These are phyloP conservation scores for Schwanniomyces sp. DNA, from an alignment of 805 yeast species.

Conservation along the genomic window DNA sequence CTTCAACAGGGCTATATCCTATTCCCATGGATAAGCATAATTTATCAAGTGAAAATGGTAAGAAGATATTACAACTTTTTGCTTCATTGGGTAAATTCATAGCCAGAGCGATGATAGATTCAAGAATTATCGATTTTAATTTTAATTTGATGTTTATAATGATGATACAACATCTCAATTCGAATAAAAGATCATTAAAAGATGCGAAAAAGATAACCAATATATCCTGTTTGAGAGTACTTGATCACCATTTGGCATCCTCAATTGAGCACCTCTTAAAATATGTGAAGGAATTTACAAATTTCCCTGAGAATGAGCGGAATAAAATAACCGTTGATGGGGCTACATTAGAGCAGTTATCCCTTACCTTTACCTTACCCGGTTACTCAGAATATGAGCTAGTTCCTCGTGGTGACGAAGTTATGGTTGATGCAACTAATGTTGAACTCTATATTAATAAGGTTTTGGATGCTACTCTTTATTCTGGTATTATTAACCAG, in stretches of 20 bases:
- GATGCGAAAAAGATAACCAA: conserved; percentile 22
- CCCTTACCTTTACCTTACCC: conserved; percentile 71
- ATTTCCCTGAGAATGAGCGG: conserved; percentile 12
- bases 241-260: conserved; percentile 60
- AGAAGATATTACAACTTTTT: conserved; percentile 53
- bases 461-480: conserved; percentile 60
- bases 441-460: conserved; percentile 55
- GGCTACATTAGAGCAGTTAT: conserved; percentile 51
- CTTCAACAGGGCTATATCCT: conserved; percentile 69
- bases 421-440: conserved; percentile 51
- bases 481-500: conserved; percentile 64
- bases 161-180: conserved; percentile 43
- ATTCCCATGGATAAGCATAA: conserved; percentile 46
- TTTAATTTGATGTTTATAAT: conserved; percentile 73
- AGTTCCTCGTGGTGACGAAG: conserved; percentile 52
- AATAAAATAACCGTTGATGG: conserved; percentile 28
- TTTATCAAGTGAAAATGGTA: conserved; percentile 30
- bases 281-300: conserved; percentile 32
- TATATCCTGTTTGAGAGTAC: conserved; percentile 40
- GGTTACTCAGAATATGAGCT: conserved; percentile 67
- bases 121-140: conserved; percentile 81
- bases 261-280: conserved; percentile 54
- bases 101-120: conserved; percentile 84
- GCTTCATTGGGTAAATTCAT: conserved; percentile 75
- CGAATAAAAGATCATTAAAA: conserved; percentile 8